These are phyloP conservation scores for Pontederia crassipes DNA, from an alignment of 176 grass and related monocot species.

Conservation along the genomic window DNA sequence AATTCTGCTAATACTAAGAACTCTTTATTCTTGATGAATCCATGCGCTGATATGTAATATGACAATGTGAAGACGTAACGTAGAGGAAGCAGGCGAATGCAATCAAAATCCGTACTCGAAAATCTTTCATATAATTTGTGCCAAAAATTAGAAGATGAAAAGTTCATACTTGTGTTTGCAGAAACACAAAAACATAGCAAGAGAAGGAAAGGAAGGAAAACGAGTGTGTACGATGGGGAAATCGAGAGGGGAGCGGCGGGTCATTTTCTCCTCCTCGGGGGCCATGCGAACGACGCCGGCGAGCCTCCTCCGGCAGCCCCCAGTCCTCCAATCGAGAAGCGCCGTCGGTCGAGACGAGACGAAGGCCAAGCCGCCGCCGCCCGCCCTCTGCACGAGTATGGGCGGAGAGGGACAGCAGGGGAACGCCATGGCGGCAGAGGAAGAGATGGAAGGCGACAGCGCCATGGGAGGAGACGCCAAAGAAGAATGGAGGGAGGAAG, in stretches of 20 bases:
- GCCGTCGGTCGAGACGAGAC: neutral
- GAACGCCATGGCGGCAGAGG: neutral
- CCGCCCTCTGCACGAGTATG: neutral
- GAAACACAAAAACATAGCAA: neutral
- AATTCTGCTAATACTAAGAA: too few relatives aligned
- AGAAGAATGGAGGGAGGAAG: too few relatives aligned
- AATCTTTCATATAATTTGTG: too few relatives aligned
- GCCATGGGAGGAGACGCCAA: slow-evolving; percentile 24
- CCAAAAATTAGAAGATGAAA: too few relatives aligned
- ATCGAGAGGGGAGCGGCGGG: slow-evolving; percentile 73
- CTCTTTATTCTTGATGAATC: too few relatives aligned
- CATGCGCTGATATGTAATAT: too few relatives aligned
- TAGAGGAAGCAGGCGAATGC: too few relatives aligned
- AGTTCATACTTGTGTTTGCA: too few relatives aligned
- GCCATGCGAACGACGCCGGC: slow-evolving; percentile 46
- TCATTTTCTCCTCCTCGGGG: slow-evolving; percentile 74
- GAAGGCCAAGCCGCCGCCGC: neutral
- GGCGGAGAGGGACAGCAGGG: slow-evolving; percentile 16
- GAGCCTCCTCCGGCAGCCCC: neutral
- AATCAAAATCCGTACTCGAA: too few relatives aligned
- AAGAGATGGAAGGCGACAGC: slow-evolving; percentile 40
- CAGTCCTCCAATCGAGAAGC: slow-evolving; percentile 1
- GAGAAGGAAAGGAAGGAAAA: neutral
- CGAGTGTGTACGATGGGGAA: slow-evolving; percentile 58
- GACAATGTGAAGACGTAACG: too few relatives aligned